Base-by-base conservation (phyloP, 768 basidiomycete genomes). In the Hygrophorus pudorinus region DNA sequence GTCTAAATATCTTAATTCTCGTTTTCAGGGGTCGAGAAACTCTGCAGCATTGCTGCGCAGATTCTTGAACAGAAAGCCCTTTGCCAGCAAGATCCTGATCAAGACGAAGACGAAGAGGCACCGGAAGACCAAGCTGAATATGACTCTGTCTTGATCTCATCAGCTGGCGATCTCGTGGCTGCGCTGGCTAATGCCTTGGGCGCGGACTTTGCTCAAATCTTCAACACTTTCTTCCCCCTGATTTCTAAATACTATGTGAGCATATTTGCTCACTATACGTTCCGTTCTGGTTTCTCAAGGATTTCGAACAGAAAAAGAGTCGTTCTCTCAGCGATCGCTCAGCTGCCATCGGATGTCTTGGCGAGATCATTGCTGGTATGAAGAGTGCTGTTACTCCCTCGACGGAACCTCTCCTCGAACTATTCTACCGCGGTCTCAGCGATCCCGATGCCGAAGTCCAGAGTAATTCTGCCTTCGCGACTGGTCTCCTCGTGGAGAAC, bases 51-150 rank as follows among this genome's bases (percentile, higher is more conserved):
- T 48, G 81, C 89, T 37, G 67, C 81, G 44, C 80, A 89, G 56
- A 79, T 99, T 51, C 72, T 99, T 35, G 88, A 92, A 59, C 85
- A 91, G 63, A 96, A 94, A 66, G 88, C 92, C 0, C 75, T 90
- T 53, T 98, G 94, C 67, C 96, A 99, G 62, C 85, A 92, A 61
- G 91, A 94, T 56, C 90, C 92, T 38, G 92, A 94, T 58, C 85
- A 87, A 51, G 91, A 91, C 52, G 88, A 90, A 51, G 75, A 74
- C 3, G 86, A 86, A 18, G 87, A 88, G 53, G 84, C 82, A 18
- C 83, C 81, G 6, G 87, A 89, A 59, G 88, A 89, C 50, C 83
- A 85, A 56, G 92, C 93, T 1, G 96, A 99, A 66, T 94, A 91
- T 59, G 96, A 99, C 59, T 88, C 93, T 3, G 87, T 96, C 44